These are phyloP conservation scores for Oryza glaberrima DNA, from an alignment of 176 grass and related monocot species.

Conservation along the genomic window DNA sequence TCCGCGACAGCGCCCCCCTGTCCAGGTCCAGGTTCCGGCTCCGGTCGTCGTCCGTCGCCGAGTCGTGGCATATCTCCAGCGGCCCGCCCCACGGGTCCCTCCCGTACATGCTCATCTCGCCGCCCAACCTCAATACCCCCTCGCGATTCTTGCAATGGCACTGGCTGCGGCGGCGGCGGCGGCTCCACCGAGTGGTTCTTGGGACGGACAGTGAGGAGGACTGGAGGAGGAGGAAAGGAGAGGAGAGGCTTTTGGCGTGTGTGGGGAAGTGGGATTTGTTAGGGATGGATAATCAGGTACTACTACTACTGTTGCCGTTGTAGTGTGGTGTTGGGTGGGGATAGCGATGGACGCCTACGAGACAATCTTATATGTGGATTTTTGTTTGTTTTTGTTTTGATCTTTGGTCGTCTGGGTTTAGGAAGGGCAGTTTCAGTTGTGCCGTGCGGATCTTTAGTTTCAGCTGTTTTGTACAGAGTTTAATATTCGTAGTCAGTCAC, in stretches of 20 bases:
- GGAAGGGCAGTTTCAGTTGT: background rate
- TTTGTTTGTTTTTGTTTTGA: constrained; percentile 29
- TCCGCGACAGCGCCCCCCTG: constrained; percentile 74
- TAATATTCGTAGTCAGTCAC: too few relatives aligned
- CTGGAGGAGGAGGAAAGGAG: background rate
- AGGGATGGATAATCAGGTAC: background rate
- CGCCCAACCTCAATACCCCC: background rate
- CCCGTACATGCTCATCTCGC: constrained; percentile 89
- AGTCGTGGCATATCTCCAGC: constrained; percentile 84
- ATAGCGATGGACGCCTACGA: constrained; percentile 29
- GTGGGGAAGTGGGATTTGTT: constrained; percentile 31
- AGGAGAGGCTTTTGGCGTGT: background rate
- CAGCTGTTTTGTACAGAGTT: background rate
- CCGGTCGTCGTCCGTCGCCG: constrained; percentile 93
- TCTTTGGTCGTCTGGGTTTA: constrained; percentile 15
- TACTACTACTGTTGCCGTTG: background rate
- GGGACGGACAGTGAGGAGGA: constrained; percentile 9
- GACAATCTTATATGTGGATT: background rate
- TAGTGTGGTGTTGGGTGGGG: constrained; percentile 4
- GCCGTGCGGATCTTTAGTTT: background rate
- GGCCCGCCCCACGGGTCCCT: constrained; percentile 94
- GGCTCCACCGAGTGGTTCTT: background rate
- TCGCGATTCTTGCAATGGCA: constrained; percentile 1
- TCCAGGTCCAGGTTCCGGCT: constrained; percentile 94
- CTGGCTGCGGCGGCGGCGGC: too few relatives aligned